phyloP scores from a whole-genome alignment of 306 rosid genomes.

The Glycine tomentella region DNA sequence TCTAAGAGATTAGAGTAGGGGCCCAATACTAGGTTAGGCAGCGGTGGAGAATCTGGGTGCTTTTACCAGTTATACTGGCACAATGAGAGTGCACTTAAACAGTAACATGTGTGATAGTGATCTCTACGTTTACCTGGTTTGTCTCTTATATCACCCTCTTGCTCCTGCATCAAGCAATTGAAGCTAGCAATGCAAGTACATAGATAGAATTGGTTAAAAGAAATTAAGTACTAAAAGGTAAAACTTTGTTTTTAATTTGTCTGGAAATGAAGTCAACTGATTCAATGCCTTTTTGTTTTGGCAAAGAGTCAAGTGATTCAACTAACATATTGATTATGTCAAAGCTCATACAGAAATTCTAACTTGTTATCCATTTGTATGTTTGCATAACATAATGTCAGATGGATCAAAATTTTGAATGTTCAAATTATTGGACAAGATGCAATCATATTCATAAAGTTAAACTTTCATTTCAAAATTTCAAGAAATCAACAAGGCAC shows the following conservation, averaged over 20 bases:
- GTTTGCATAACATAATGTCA: too few species aligned
- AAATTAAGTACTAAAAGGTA: slow-evolving; percentile 16
- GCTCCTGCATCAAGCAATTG: slow-evolving; percentile 61
- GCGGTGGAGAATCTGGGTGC: slow-evolving; percentile 66
- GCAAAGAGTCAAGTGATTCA: neutral
- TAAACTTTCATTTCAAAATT: too few species aligned
- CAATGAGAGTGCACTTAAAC: slow-evolving; percentile 85
- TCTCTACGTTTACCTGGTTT: slow-evolving; percentile 83
- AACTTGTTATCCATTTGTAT: too few species aligned
- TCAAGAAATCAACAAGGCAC: too few species aligned
- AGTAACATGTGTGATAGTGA: slow-evolving; percentile 91
- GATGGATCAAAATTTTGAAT: too few species aligned
- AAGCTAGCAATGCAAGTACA: neutral
- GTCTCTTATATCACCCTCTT: slow-evolving; percentile 82
- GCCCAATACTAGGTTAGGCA: slow-evolving; percentile 63
- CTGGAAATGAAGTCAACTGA: neutral
- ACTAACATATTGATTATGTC: too few species aligned
- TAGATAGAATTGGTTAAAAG: neutral
- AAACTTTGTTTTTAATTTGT: neutral
- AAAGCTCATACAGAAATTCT: too few species aligned
- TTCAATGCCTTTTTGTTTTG: neutral
- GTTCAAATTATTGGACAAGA: too few species aligned
- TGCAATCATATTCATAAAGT: too few species aligned
- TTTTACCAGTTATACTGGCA: slow-evolving; percentile 76
- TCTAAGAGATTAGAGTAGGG: slow-evolving; percentile 82